Conservation (phyloP, 2,329 filamentous ascomycete species). For the Xylariaceae sp. region DNA sequence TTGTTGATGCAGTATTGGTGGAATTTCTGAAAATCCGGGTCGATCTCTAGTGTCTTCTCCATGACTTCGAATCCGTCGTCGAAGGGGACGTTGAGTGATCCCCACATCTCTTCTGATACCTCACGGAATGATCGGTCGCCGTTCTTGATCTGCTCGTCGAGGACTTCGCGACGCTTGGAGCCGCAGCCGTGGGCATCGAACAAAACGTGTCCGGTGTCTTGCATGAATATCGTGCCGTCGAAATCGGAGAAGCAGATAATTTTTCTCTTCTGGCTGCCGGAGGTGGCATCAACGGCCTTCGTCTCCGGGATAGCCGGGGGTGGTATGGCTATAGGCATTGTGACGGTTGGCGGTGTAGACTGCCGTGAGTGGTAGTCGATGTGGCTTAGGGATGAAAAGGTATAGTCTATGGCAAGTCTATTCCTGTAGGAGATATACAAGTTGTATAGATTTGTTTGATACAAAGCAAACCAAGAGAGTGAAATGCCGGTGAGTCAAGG, state of each 20-base stretch:
- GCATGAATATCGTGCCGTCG: conserved; percentile 69
- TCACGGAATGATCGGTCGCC: conserved; percentile 65
- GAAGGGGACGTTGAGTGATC: conserved; percentile 61
- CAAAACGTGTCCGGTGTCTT: conserved; percentile 66
- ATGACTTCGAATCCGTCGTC: conserved; percentile 65
- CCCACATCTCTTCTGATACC: conserved; percentile 70
- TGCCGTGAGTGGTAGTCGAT: not conserved
- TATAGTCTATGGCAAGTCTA: not conserved
- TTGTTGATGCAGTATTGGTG: conserved; percentile 61
- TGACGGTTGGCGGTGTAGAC: conserved; percentile 12
- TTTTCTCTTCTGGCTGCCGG: conserved; percentile 46
- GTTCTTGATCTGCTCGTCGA: conserved; percentile 61
- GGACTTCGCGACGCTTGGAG: conserved; percentile 46
- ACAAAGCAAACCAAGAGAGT: not conserved
- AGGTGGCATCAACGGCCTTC: conserved; percentile 27
- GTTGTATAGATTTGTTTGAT: not conserved
- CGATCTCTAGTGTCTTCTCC: conserved; percentile 58
- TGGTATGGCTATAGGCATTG: conserved; percentile 38
- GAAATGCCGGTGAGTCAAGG: not conserved
- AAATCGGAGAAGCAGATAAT: conserved; percentile 63
- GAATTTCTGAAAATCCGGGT: conserved; percentile 60
- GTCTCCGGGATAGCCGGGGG: conserved; percentile 27
- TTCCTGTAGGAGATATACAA: not conserved
- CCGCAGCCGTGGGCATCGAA: conserved; percentile 65
- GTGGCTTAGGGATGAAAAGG: not conserved